Percentiles rank a stretch among this genome's conserved stretches.
These are phyloP conservation scores for Trichophyton benhamiae DNA, from an alignment of 2,329 filamentous ascomycete genomes.

Conservation along the genomic window DNA sequence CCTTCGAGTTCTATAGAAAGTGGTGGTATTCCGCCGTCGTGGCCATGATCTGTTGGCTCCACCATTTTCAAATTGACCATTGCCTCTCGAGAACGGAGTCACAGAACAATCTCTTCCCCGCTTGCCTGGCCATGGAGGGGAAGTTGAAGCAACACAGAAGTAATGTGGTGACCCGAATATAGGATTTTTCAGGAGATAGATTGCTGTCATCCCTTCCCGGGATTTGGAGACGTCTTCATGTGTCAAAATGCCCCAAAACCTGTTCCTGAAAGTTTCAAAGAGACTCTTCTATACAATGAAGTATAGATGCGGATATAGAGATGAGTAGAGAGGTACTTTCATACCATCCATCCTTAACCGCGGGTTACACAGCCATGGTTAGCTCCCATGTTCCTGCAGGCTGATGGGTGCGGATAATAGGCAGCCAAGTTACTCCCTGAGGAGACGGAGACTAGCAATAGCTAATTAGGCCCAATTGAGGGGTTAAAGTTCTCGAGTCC, in stretches of 20 bases:
- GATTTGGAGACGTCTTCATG: neutral
- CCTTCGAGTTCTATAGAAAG: neutral
- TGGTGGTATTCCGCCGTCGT: neutral
- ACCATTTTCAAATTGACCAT: neutral
- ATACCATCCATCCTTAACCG: neutral
- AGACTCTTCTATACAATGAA: too few species aligned
- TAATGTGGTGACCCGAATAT: neutral
- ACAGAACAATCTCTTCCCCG: neutral
- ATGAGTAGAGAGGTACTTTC: neutral
- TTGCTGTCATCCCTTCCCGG: neutral
- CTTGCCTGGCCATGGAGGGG: neutral
- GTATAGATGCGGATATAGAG: too few species aligned
- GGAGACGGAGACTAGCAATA: neutral
- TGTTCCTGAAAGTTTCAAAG: neutral
- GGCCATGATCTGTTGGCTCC: neutral
- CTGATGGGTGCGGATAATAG: conserved; percentile 1
- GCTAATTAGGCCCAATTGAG: neutral
- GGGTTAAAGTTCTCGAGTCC: neutral
- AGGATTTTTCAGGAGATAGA: neutral
- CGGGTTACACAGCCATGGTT: neutral
- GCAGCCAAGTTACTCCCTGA: neutral
- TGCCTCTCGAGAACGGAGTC: neutral
- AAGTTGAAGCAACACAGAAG: neutral
- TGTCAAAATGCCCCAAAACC: neutral
- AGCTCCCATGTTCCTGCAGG: neutral